Conservation (phyloP, 257 asterid genomes). For the Solanum medicagineum region DNA sequence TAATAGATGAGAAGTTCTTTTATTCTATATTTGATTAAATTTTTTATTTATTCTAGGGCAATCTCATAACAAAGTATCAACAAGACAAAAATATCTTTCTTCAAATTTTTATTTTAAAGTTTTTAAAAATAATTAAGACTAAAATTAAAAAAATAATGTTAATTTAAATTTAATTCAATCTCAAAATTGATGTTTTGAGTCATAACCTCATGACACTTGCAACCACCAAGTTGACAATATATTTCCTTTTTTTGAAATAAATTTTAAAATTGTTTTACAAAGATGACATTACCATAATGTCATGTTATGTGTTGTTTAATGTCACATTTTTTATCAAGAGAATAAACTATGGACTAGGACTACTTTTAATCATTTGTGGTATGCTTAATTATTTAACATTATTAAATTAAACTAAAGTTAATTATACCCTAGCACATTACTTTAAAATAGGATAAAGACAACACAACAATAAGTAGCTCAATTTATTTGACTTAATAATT, state of each 20-base stretch:
- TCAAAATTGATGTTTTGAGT: background rate
- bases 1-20: background rate
- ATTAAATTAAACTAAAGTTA: background rate
- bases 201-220: background rate
- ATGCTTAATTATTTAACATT: background rate
- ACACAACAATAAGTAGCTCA: background rate
- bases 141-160: background rate
- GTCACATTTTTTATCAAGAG: background rate
- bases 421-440: background rate
- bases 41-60: background rate
- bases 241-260: background rate
- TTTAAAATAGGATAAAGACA: background rate
- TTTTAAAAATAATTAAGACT: background rate
- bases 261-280: background rate
- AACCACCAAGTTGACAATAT: background rate
- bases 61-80: background rate
- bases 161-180: background rate
- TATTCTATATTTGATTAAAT: background rate
- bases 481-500: background rate
- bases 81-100: background rate
- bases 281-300: background rate
- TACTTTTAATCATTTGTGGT: background rate
- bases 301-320: background rate
- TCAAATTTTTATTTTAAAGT: background rate
- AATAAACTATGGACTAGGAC: background rate